Conservation (phyloP, 2,329 filamentous ascomycete genomes). For the Pseudogymnoascus sp. region DNA sequence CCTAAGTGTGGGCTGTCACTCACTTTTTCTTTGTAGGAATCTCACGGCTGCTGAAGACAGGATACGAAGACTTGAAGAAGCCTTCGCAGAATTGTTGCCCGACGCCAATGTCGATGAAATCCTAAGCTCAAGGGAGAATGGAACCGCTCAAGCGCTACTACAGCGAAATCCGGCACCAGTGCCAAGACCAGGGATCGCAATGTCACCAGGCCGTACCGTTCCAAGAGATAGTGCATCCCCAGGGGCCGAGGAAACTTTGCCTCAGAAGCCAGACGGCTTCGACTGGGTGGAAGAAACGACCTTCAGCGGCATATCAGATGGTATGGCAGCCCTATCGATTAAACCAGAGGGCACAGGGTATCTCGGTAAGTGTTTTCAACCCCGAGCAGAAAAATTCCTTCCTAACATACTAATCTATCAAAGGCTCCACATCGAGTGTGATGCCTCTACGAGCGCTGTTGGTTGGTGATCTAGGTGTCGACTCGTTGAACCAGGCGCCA, state of each 20-base stretch:
- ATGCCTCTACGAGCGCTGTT: not conserved
- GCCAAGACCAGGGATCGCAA: not conserved
- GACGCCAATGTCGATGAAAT: conserved; percentile 16
- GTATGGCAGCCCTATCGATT: conserved; percentile 31
- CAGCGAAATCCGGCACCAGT: not conserved
- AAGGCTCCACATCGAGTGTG: conserved; percentile 2
- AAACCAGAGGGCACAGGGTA: conserved; percentile 30
- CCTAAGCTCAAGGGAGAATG: conserved; percentile 3
- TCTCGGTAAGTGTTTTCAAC: conserved; percentile 16
- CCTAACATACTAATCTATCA: not conserved
- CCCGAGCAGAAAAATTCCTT: no score
- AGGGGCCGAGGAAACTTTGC: conserved; percentile 14
- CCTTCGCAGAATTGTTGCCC: conserved; percentile 12
- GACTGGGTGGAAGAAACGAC: conserved; percentile 15
- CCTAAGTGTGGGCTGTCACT: not conserved
- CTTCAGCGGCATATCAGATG: conserved; percentile 20
- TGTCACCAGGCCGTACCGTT: not conserved
- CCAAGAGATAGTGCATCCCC: conserved; percentile 1
- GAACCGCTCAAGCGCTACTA: not conserved
- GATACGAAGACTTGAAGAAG: conserved; percentile 13
- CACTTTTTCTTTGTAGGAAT: conserved; percentile 9
- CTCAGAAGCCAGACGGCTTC: conserved; percentile 17
- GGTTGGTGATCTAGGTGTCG: not conserved
- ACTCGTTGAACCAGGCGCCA: not conserved
- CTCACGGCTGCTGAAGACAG: conserved; percentile 16